Evolutionary conservation across 1,139 yeast genomes (phyloP).

Genomic region (Candida tetrigidarum): DNA sequence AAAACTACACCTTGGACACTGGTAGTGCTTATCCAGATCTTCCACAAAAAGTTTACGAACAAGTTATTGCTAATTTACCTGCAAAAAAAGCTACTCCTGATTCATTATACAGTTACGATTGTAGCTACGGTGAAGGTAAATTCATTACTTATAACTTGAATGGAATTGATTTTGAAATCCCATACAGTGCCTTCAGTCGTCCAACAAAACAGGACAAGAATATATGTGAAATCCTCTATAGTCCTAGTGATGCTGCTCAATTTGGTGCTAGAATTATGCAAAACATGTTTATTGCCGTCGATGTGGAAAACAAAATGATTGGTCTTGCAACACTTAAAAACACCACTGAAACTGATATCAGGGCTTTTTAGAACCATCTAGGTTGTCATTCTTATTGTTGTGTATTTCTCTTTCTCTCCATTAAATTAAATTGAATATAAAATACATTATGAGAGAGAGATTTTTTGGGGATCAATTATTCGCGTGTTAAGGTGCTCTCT

Average conservation of each 20-base stretch:
- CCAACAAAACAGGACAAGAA: neutral
- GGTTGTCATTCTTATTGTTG: too few species aligned
- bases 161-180: slow-evolving; percentile 3
- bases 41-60: slow-evolving; percentile 2
- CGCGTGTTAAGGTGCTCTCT: too few species aligned
- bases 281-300: slow-evolving; percentile 3
- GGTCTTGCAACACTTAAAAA: slow-evolving; percentile 8
- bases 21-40: neutral
- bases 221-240: neutral
- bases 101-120: slow-evolving; percentile 1
- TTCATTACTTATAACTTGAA: slow-evolving; percentile 7
- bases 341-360: slow-evolving; percentile 6
- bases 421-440: too few species aligned
- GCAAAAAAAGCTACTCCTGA: neutral
- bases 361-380: neutral
- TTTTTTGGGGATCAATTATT: too few species aligned
- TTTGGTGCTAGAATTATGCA: neutral
- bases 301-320: slow-evolving; percentile 2
- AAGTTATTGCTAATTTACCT: slow-evolving; percentile 9
- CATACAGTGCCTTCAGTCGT: neutral
- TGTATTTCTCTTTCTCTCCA: too few species aligned
- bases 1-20: slow-evolving; percentile 7
- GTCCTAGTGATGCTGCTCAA: neutral
- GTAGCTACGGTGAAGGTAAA: too few species aligned
- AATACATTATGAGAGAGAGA: too few species aligned